phyloP scores from a whole-genome alignment of 1,284 basidiomycete genomes.

The Ceratobasidium theobromae region DNA sequence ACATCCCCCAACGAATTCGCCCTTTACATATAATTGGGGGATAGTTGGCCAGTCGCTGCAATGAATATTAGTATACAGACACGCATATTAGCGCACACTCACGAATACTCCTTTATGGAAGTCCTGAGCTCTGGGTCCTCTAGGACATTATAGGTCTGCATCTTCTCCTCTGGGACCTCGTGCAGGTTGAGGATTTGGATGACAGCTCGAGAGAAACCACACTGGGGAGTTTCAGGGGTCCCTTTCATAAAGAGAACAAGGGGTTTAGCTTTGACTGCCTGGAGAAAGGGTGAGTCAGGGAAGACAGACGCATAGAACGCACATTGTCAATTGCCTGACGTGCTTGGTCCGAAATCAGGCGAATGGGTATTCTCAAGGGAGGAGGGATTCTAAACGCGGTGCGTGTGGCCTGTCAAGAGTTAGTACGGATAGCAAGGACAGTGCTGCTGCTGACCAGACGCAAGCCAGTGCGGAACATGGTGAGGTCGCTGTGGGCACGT shows the following conservation, averaged over 20 bases:
- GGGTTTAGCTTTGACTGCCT: slow-evolving; percentile 69
- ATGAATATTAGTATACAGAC: too few species aligned
- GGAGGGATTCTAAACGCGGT: slow-evolving; percentile 37
- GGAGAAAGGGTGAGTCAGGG: slow-evolving; percentile 13
- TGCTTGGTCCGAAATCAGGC: slow-evolving; percentile 48
- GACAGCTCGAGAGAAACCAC: slow-evolving; percentile 91
- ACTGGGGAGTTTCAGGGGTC: slow-evolving; percentile 67
- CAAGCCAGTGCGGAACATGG: slow-evolving; percentile 14
- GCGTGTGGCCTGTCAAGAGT: not conserved
- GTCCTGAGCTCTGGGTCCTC: slow-evolving; percentile 80
- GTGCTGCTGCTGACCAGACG: not conserved
- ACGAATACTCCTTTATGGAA: slow-evolving; percentile 97
- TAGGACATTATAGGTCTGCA: slow-evolving; percentile 88
- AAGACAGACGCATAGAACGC: slow-evolving; percentile 26
- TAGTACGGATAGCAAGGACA: not conserved
- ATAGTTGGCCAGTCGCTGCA: slow-evolving; percentile 95
- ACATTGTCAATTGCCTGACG: slow-evolving; percentile 51
- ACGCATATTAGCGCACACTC: too few species aligned
- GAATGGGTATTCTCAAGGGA: slow-evolving; percentile 40
- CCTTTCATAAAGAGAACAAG: slow-evolving; percentile 96
- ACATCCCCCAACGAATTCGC: slow-evolving; percentile 96
- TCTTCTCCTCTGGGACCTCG: slow-evolving; percentile 74
- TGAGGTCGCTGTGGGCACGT: not conserved
- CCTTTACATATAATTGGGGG: slow-evolving; percentile 92
- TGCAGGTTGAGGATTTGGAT: slow-evolving; percentile 90